Evolutionary conservation across 1,284 basidiomycete species (phyloP), one percentile per base, ranked within the genome.

Genomic region (Ustilago trichophora): DNA sequence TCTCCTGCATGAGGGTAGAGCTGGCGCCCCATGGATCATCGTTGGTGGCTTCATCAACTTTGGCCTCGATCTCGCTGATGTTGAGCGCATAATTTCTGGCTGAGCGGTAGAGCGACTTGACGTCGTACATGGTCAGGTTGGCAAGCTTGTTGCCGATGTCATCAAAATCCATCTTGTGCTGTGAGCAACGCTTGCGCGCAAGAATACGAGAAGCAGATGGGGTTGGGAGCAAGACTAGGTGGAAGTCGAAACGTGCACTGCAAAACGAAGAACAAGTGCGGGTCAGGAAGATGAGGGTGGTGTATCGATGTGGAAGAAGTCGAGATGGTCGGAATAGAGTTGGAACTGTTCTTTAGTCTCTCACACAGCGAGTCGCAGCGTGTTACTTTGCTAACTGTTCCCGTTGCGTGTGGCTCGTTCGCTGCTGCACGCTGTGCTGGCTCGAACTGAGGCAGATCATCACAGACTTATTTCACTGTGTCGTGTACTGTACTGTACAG

Each of bases 21-120:
- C 91, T 94, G 65, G 96, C 95, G 22, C 96, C 95, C 94, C 95
- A 99, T 52, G 95, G 89, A 72, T 99, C 96, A 79, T 98, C 93
- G 76, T 97, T 98, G 8, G 96, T 98, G 3, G 96, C 95, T 71
- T 98, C 96, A 73, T 88, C 86, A 25, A 99, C 95, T 83, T 98
- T 98, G 15, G 90, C 91, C 83, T 99, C 96, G 88, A 93, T 96
- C 84, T 98, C 95, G 71, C 90, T 92, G 60, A 97, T 86, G 84
- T 98, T 98, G 73, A 98, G 86, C 15, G 97, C 94, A 69, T 82
- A 82, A 48, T 82, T 82, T 24, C 72, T 73, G 6, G 80, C 80
- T 42, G 70, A 63, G 36, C 71, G 74, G 45, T 78, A 80, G 21
- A 75, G 47, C 41, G 72, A 69, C 62, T 79, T 79, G 58, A 80